phyloP scores from a whole-genome alignment of 805 yeast species.

The Monosporozyma servazzii region DNA sequence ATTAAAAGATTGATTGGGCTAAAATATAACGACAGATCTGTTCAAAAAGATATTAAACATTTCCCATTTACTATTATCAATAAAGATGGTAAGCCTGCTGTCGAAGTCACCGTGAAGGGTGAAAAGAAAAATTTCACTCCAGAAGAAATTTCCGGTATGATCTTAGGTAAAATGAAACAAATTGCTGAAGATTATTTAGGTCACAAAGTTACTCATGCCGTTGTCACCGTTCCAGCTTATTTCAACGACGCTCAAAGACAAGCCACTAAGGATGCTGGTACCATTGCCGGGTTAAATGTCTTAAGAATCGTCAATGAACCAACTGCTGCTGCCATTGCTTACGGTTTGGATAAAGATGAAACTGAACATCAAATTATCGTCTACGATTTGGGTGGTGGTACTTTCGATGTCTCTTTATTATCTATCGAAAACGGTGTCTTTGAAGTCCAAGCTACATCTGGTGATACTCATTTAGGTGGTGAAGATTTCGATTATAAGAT shows the following conservation, averaged over 20 bases:
- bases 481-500: conserved; percentile 90
- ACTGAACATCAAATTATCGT: conserved; percentile 86
- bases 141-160: conserved; percentile 90
- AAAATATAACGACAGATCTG: conserved; percentile 66
- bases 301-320: conserved; percentile 89
- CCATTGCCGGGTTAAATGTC: conserved; percentile 82
- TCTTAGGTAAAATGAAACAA: conserved; percentile 82
- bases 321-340: conserved; percentile 96
- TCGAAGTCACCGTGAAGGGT: conserved; percentile 64
- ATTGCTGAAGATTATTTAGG: conserved; percentile 91
- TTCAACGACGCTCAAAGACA: conserved; percentile 92
- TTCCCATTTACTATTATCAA: conserved; percentile 66
- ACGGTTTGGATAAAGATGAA: conserved; percentile 77
- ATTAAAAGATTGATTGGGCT: conserved; percentile 87
- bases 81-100: conserved; percentile 74
- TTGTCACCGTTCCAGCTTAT: conserved; percentile 88
- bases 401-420: conserved; percentile 83
- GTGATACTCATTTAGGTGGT: conserved; percentile 97
- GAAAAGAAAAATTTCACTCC: conserved; percentile 75
- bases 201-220: conserved; percentile 75
- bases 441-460: conserved; percentile 88
- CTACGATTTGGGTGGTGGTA: conserved; percentile 96
- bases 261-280: conserved; percentile 90
- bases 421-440: conserved; percentile 87
- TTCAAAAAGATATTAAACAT: conserved; percentile 74